These are phyloP conservation scores for Pichia sp. DNA, from an alignment of 1,139 yeast species.

Conservation along the genomic window DNA sequence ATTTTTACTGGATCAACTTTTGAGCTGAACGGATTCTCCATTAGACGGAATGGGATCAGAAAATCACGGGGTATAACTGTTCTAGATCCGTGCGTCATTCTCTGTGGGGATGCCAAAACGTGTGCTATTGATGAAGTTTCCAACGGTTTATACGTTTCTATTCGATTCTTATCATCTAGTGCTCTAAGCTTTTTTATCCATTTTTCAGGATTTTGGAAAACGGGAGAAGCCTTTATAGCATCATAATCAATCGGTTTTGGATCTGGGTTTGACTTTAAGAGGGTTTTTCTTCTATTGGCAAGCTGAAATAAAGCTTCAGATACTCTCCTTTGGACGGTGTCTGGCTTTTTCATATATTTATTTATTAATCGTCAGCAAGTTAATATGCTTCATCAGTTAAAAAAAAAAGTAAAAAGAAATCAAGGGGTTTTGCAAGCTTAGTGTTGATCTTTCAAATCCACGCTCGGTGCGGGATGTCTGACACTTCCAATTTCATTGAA, in stretches of 20 bases:
- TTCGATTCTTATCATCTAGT: slow-evolving; percentile 12
- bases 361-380: too few species aligned
- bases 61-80: slow-evolving; percentile 22
- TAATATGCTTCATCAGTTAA: too few species aligned
- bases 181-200: slow-evolving; percentile 19
- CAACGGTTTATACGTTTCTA: slow-evolving; percentile 18
- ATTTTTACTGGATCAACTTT: neutral
- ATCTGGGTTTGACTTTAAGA: neutral
- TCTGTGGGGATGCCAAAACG: slow-evolving; percentile 20
- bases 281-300: neutral
- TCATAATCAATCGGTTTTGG: neutral
- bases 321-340: neutral
- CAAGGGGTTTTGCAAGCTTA: too few species aligned
- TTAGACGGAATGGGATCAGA: slow-evolving; percentile 18
- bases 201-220: slow-evolving; percentile 19
- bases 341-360: neutral
- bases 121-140: slow-evolving; percentile 17
- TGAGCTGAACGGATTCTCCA: slow-evolving; percentile 9
- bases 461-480: too few species aligned
- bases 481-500: too few species aligned
- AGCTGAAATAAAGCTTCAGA: neutral
- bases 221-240: slow-evolving; percentile 14
- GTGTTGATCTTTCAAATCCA: too few species aligned
- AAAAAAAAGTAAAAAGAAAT: too few species aligned
- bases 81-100: slow-evolving; percentile 19